Base-by-base conservation (phyloP, 495 filamentous ascomycete species). In the Trichocladium uniseriatum region DNA sequence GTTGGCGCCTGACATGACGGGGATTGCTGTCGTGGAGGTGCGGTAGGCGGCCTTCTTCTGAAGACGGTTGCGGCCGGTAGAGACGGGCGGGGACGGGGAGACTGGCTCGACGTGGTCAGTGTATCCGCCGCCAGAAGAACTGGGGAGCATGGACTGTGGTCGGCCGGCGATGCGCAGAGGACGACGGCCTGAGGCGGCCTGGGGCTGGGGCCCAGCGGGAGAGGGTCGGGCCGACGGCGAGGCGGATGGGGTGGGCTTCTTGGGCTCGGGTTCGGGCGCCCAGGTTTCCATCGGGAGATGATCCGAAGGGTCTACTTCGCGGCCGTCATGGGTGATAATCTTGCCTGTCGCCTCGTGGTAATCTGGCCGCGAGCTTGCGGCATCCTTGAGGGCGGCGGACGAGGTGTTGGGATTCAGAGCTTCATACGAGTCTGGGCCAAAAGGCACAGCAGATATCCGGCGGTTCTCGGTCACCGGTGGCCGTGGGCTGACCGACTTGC, bases 241-340 rank as follows among this genome's bases (percentile, higher is more conserved):
- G 32, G 69, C 60, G 15, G 69, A 37, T 58, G 64, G 31, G 60
- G 65, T 78, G 41, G 72, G 60, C 32, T 73, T 77, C 64, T 88
- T 92, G 20, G 75, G 73, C 57, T 96, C 91, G 1, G 91, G 91
- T 61, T 97, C 89, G 0, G 92, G 92, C 0, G 92, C 92, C 86
- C 89, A 97, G 4, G 82, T 87, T 32, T 90, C 84, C 38, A 87
- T 79, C 0, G 91, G 92, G 0, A 98, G 79, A 60, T 96, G 88
- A 64, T 98, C 92, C 2, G 86, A 90, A 0, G 88, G 91, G 61
- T 97, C 92, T 49, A 97, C 81, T 48, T 90, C 83, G 27, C 86
- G 77, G 13, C 92, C 94, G 64, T 92, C 82, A 48, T 85, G 81
- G 0, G 83, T 87, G 46, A 88, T 83, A 43, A 96, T 90, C 55